Percentiles rank a stretch among this genome's conserved stretches.
These are phyloP conservation scores for Penicillium silybi DNA, from an alignment of 495 filamentous ascomycete species.

Conservation along the genomic window DNA sequence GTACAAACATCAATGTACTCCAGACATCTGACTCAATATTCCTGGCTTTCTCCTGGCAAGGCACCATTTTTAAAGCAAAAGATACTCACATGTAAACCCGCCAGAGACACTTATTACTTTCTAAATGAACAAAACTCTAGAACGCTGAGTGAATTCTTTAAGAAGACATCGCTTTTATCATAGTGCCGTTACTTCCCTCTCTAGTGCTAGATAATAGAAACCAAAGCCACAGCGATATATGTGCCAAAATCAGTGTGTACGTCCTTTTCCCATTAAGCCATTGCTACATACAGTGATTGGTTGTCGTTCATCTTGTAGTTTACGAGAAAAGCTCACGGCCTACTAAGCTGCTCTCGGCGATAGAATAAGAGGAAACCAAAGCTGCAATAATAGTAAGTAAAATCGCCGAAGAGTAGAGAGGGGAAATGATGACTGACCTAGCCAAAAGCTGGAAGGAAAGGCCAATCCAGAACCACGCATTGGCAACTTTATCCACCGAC, in stretches of 20 bases:
- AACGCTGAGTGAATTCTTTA: too few relatives aligned
- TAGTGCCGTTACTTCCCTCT: background rate
- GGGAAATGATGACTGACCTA: background rate
- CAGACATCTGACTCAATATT: background rate
- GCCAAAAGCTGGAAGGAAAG: slow-evolving; percentile 44
- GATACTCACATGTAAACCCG: too few relatives aligned
- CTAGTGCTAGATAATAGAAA: background rate
- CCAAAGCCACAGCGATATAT: background rate
- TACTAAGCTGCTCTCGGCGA: slow-evolving; percentile 18
- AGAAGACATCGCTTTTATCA: too few relatives aligned
- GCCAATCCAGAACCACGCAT: slow-evolving; percentile 55
- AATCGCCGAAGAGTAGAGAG: background rate
- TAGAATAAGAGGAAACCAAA: slow-evolving; percentile 20
- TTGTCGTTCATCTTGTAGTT: background rate
- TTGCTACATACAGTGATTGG: background rate
- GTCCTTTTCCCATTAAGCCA: background rate
- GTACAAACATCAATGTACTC: slow-evolving; percentile 11
- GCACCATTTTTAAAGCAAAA: too few relatives aligned
- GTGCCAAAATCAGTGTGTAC: background rate
- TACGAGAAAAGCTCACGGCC: slow-evolving; percentile 10
- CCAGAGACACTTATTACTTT: too few relatives aligned
- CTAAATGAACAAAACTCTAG: too few relatives aligned
- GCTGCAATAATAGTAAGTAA: background rate
- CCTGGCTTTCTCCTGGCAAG: background rate
- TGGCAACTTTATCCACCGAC: slow-evolving; percentile 29